These are phyloP conservation scores for Tolypocladium tropicale DNA, from an alignment of 2,329 filamentous ascomycete genomes.

Conservation along the genomic window DNA sequence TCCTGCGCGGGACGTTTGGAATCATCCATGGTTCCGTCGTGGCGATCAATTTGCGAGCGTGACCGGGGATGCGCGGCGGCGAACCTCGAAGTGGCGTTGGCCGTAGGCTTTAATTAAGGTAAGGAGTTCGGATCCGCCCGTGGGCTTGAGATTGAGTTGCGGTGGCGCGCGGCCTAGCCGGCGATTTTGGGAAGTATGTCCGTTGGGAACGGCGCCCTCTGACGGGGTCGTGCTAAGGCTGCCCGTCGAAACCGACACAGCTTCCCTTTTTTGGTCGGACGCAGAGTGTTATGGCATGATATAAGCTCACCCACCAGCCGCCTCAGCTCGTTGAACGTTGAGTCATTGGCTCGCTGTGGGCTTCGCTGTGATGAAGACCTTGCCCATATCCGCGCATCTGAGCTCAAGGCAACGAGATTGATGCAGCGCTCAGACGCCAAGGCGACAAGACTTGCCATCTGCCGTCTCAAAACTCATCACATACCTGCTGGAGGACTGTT, in stretches of 20 bases:
- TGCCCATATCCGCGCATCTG: not conserved
- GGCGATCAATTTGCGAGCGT: not conserved
- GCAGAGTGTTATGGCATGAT: not conserved
- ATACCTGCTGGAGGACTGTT: no score
- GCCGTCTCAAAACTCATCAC: no score
- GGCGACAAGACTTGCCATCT: not conserved
- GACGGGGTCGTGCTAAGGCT: not conserved
- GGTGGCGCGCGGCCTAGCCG: not conserved
- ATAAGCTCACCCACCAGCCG: not conserved
- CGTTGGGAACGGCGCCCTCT: not conserved
- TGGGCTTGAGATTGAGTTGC: not conserved
- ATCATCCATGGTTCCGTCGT: not conserved
- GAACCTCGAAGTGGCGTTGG: not conserved
- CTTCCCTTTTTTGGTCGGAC: not conserved
- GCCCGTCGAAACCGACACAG: not conserved
- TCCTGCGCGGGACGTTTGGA: not conserved
- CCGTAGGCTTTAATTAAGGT: not conserved
- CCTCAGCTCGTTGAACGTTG: not conserved
- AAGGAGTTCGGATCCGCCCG: not conserved
- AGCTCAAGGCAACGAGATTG: not conserved
- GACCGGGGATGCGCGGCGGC: not conserved
- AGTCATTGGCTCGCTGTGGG: not conserved
- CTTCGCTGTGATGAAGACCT: no score
- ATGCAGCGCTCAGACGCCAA: not conserved
- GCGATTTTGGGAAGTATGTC: not conserved